phyloP scores from a whole-genome alignment of 352 stramenopile genomes.

The Phytophthora vignae region DNA sequence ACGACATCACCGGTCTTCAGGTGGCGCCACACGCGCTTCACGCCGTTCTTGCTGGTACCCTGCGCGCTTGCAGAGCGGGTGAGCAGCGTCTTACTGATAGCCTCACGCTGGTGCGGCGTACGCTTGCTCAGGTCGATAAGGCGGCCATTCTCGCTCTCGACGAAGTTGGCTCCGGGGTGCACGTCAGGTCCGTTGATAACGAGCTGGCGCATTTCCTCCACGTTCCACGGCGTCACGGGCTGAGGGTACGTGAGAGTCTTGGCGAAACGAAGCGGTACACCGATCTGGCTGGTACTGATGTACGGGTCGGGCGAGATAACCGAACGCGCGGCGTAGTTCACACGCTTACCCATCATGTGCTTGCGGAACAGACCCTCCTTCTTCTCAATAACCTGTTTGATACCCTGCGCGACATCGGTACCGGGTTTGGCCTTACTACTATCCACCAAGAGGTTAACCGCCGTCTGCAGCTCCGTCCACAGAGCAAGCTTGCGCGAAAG shows the following conservation, averaged over 20 bases:
- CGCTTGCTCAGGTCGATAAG: slow-evolving; percentile 96
- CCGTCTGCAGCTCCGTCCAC: slow-evolving; percentile 98
- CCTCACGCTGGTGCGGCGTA: slow-evolving; percentile 92
- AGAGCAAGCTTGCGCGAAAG: slow-evolving; percentile 92
- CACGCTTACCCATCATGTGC: slow-evolving; percentile 98
- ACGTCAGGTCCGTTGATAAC: slow-evolving; percentile 96
- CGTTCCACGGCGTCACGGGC: slow-evolving; percentile 98
- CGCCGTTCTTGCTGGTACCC: slow-evolving; percentile 84
- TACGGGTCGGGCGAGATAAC: slow-evolving; percentile 99
- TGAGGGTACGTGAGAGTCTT: slow-evolving; percentile 98
- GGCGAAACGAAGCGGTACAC: slow-evolving; percentile 98
- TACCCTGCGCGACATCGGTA: slow-evolving; percentile 86
- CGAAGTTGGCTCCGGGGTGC: slow-evolving; percentile 98
- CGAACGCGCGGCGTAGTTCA: slow-evolving; percentile 99
- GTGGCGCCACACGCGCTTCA: slow-evolving; percentile 98
- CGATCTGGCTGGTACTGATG: slow-evolving; percentile 99
- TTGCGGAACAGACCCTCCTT: slow-evolving; percentile 99
- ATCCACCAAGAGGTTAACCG: slow-evolving; percentile 87
- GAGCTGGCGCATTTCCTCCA: slow-evolving; percentile 96
- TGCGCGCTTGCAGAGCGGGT: slow-evolving; percentile 86
- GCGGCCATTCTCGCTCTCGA: slow-evolving; percentile 95
- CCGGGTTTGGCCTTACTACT: slow-evolving; percentile 78
- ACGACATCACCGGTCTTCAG: slow-evolving; percentile 98
- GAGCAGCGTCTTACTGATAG: slow-evolving; percentile 96
- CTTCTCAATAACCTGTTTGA: slow-evolving; percentile 99